Evolutionary conservation across 176 grass and related monocot species (phyloP).

Genomic region (Musa itinerans): DNA sequence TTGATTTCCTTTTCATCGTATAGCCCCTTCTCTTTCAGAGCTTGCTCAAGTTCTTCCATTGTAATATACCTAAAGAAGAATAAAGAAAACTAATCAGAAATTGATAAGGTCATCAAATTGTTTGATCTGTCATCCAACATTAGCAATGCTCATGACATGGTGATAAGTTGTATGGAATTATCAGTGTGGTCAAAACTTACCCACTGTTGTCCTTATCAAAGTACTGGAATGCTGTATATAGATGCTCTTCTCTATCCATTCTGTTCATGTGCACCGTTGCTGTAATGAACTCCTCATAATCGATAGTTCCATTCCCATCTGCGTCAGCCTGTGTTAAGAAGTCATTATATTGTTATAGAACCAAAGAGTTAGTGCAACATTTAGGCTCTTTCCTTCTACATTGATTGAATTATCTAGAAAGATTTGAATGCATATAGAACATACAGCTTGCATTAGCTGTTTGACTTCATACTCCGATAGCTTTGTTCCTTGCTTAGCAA

Average conservation of each 20-base stretch:
- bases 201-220: conserved; percentile 2
- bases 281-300: conserved; percentile 1
- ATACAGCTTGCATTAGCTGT: conserved; percentile 1
- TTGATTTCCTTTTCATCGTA: background rate
- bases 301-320: background rate
- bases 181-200: background rate
- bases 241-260: conserved; percentile 8
- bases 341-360: too few species aligned
- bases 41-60: conserved; percentile 4
- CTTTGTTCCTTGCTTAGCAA: conserved; percentile 1
- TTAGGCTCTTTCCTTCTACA: too few species aligned
- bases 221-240: background rate
- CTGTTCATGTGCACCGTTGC: conserved; percentile 2
- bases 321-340: background rate
- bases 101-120: too few species aligned
- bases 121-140: too few species aligned
- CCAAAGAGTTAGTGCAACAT: too few species aligned
- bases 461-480: background rate
- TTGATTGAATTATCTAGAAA: too few species aligned
- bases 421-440: background rate
- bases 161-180: background rate
- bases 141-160: background rate
- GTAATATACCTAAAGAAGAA: background rate
- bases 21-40: conserved; percentile 1
- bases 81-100: background rate